These are phyloP conservation scores for Durio zibethinus DNA, from an alignment of 345 rosid species.

Conservation along the genomic window DNA sequence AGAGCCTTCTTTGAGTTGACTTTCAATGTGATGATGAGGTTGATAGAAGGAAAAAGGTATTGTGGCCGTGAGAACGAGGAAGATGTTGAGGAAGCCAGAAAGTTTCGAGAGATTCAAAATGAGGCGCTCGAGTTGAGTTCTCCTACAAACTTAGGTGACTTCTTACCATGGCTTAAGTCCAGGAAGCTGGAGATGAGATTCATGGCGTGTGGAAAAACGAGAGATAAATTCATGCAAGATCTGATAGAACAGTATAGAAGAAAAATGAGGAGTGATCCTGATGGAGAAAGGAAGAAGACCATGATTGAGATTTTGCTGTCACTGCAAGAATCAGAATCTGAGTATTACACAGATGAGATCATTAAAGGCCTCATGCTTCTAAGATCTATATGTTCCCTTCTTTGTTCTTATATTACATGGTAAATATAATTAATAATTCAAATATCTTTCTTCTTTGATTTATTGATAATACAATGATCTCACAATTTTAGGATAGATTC, in stretches of 20 bases:
- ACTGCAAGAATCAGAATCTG: constrained; percentile 49
- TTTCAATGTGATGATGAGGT: constrained; percentile 39
- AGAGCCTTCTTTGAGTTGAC: constrained; percentile 26
- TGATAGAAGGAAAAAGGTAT: constrained; percentile 34
- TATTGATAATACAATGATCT: neutral
- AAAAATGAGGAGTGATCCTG: neutral
- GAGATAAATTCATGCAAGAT: constrained; percentile 46
- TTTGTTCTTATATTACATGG: neutral
- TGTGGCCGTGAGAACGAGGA: constrained; percentile 30
- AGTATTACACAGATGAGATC: constrained; percentile 35
- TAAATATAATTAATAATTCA: neutral
- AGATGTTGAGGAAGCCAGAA: constrained; percentile 33
- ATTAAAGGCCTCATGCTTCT: constrained; percentile 45
- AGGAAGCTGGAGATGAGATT: constrained; percentile 30
- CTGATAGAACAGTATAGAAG: constrained; percentile 48
- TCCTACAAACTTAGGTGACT: constrained; percentile 39
- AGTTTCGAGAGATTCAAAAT: constrained; percentile 33
- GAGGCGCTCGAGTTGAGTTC: constrained; percentile 35
- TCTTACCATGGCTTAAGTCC: constrained; percentile 47
- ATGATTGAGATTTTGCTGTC: constrained; percentile 49
- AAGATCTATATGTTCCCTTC: constrained; percentile 12
- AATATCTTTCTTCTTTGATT: neutral
- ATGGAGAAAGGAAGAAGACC: constrained; percentile 29
- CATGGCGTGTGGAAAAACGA: constrained; percentile 19
- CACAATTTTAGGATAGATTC: neutral